These are phyloP conservation scores for Penicillium sp. DNA, from an alignment of 2,329 filamentous ascomycete genomes.

Conservation along the genomic window DNA sequence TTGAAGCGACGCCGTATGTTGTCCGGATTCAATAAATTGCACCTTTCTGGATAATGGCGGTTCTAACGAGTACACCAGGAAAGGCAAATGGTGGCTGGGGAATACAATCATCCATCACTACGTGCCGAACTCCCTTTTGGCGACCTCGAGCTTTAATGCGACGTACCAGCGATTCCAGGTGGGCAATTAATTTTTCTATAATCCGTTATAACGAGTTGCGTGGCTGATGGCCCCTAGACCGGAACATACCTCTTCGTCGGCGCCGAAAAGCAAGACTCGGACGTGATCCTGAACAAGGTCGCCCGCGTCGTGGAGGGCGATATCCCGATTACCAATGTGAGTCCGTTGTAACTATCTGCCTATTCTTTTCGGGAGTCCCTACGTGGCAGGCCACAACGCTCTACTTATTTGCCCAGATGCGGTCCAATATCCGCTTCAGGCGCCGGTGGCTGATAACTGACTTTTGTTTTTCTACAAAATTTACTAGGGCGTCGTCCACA, in stretches of 20 bases:
- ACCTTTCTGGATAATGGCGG: background rate
- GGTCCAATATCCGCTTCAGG: background rate
- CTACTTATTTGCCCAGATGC: too few species aligned
- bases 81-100: conserved; percentile 16
- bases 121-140: conserved; percentile 7
- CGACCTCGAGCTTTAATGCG: background rate
- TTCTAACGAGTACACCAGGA: background rate
- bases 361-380: too few species aligned
- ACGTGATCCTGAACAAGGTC: conserved; percentile 10
- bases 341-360: too few species aligned
- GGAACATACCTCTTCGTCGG: conserved; percentile 10
- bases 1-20: conserved; percentile 5
- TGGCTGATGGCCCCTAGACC: background rate
- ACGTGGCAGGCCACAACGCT: too few species aligned
- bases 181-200: background rate
- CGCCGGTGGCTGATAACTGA: too few species aligned
- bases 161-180: conserved; percentile 11
- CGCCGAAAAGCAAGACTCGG: background rate
- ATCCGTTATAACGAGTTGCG: background rate
- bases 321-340: background rate
- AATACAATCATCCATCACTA: conserved; percentile 13
- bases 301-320: conserved; percentile 7
- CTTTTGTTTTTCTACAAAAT: too few species aligned
- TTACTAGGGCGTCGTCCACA: conserved; percentile 4
- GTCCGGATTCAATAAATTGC: too few species aligned